Base-by-base conservation (phyloP, 2,329 filamentous ascomycete genomes). In the Epichloe typhina region DNA sequence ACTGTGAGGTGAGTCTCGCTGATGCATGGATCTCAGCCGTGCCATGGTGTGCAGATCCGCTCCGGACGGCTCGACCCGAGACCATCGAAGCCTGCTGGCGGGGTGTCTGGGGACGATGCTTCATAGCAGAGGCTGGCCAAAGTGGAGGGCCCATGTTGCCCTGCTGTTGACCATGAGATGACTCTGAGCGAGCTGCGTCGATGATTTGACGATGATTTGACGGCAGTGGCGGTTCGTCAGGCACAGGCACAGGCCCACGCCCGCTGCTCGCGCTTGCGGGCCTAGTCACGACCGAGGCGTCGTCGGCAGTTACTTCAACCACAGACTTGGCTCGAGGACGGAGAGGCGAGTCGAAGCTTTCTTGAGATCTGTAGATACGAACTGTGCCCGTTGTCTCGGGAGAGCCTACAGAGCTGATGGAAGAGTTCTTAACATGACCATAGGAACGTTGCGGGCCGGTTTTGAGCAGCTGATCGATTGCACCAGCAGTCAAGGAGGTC, bases 191-290 rank as follows among this genome's bases (percentile, higher is more conserved):
- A 39, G 86, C 88, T 46, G 88, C 87, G 59, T 91, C 84, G 58
- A 96, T 95, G 52, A 78, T 83, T 67, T 93, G 80, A 58, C 81
- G 86, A 65, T 95, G 89, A 64, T 96, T 90, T 12, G 73, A 59
- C 40, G 90, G 91, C 52, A 96, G 73, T 35, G 89, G 89, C 38
- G 88, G 88, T 71, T 69, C 62, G 33, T 69, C 65, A 37, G 68
- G 64, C 2, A 66, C 54, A 11, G 69, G 64, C 2, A 66, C 54
- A 11, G 68, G 68, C 37, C 60, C 63, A 33, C 66, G 78, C 44
- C 77, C 75, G 65, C 89, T 95, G 38, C 79, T 72, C 41, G 86
- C 76, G 65, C 88, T 96, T 39, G 77, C 77, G 37, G 88, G 88
- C 56, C 88, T 77, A 54, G 67, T 72, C 9, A 64, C 31, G 31